Base-by-base conservation (phyloP, 768 basidiomycete genomes). In the Royoungia palumana region DNA sequence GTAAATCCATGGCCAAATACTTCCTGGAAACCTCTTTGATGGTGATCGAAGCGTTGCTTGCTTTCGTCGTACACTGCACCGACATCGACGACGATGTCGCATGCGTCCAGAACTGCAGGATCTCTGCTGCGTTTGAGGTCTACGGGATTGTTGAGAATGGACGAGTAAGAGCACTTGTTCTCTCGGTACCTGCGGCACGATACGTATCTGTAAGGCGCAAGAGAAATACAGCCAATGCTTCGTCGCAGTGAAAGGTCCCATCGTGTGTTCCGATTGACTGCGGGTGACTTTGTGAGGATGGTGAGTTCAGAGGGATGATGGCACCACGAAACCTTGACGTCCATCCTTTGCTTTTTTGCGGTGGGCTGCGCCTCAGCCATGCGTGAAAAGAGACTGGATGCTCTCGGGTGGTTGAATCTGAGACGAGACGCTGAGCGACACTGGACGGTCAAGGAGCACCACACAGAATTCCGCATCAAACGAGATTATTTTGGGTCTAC, bases 231-330 rank as follows among this genome's bases (percentile, higher is more conserved):
- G 95, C 96, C 27, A 98, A 79, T 0, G 94, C 93, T 71, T 99
- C 95, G 60, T 99, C 95, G 67, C 92, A 94, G 61, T 99, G 94
- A 66, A 97, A 97, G 0, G 92, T 92, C 16, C 94, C 94, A 50
- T 87, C 91, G 68, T 97, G 94, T 2, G 94, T 96, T 28, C 94
- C 94, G 60, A 97, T 95, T 35, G 82, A 70, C 89, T 92, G 40
- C 20, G 30, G 16, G 35, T 24, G 37, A 46, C 9, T 41, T 10
- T 10, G 49, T 42, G 44, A 47, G 41, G 16, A 20, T 32, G 30
- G 5, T 7, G 27, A 21, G 10, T 27, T 25, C 20, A 19, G 42
- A 24, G 25, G 21, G 40, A 27, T 39, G 30, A 46, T 30, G 32
- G 19, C 41, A 56, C 50, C 37, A 61, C 36, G 53, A 19, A 43